phyloP scores from a whole-genome alignment of 495 filamentous ascomycete genomes.

The Entonaema liquescens region DNA sequence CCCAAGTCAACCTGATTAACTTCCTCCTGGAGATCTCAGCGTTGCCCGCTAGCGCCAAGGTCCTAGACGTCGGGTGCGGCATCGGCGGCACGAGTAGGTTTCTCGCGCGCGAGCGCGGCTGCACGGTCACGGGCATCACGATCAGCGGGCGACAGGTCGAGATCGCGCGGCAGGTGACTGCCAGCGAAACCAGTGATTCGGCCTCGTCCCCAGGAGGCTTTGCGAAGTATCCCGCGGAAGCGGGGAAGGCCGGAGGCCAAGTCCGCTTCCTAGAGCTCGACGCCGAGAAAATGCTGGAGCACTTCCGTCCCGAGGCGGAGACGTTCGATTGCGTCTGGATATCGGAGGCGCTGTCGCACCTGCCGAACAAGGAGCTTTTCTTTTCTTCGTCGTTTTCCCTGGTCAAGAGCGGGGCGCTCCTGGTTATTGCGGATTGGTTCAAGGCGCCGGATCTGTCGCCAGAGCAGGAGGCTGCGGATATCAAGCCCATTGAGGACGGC shows the following conservation, averaged over 20 bases:
- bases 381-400: conserved; percentile 58
- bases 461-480: conserved; percentile 57
- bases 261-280: conserved; percentile 65
- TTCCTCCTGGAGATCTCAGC: conserved; percentile 58
- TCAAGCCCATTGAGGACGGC: conserved; percentile 67
- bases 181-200: conserved; percentile 42
- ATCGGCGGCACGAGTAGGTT: conserved; percentile 64
- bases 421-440: conserved; percentile 67
- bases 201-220: conserved; percentile 26
- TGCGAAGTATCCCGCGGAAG: conserved; percentile 46
- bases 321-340: conserved; percentile 67
- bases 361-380: conserved; percentile 65
- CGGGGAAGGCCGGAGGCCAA: conserved; percentile 40
- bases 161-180: conserved; percentile 56
- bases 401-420: conserved; percentile 52
- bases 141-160: conserved; percentile 65
- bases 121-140: conserved; percentile 63
- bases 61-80: conserved; percentile 67
- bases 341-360: conserved; percentile 65
- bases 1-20: conserved; percentile 60
- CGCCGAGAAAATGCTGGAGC: conserved; percentile 65
- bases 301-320: conserved; percentile 48
- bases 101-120: conserved; percentile 56
- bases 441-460: conserved; percentile 55
- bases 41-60: conserved; percentile 44